Evolutionary conservation across 768 basidiomycete species (phyloP).

Genomic region (Boletus reticuloceps): DNA sequence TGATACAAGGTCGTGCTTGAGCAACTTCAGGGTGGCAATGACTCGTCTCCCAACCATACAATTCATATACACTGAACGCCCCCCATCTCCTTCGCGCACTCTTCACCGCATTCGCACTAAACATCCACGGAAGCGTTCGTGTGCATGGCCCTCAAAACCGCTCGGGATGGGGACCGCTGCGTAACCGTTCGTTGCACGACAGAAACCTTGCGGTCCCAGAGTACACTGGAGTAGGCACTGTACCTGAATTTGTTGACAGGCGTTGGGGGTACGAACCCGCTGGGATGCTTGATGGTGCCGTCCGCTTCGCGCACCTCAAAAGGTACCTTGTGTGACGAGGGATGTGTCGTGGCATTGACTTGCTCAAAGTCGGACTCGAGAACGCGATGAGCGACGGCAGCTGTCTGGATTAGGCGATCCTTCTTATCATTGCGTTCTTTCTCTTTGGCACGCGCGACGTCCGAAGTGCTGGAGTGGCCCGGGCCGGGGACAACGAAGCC

Average conservation of each 20-base stretch:
- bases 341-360: slow-evolving; percentile 24
- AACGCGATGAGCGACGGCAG: slow-evolving; percentile 30
- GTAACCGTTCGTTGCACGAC: slow-evolving; percentile 4
- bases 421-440: slow-evolving; percentile 18
- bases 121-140: slow-evolving; percentile 7
- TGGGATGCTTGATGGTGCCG: slow-evolving; percentile 39
- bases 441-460: slow-evolving; percentile 25
- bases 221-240: slow-evolving; percentile 2
- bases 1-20: no score
- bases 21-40: no score
- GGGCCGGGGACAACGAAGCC: slow-evolving; percentile 31
- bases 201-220: slow-evolving; percentile 20
- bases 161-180: slow-evolving; percentile 13
- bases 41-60: no score
- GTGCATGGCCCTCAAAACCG: slow-evolving; percentile 22
- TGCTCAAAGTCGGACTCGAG: slow-evolving; percentile 29
- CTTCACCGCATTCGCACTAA: background rate
- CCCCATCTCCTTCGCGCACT: no score
- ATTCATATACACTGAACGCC: no score
- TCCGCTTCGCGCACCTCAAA: slow-evolving; percentile 39
- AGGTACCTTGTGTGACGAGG: slow-evolving; percentile 37
- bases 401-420: slow-evolving; percentile 28
- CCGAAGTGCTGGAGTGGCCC: slow-evolving; percentile 25
- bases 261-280: slow-evolving; percentile 44
- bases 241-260: slow-evolving; percentile 36